Base-by-base conservation (phyloP, 1,139 yeast genomes). In the Geotrichum cucujoidarum region DNA sequence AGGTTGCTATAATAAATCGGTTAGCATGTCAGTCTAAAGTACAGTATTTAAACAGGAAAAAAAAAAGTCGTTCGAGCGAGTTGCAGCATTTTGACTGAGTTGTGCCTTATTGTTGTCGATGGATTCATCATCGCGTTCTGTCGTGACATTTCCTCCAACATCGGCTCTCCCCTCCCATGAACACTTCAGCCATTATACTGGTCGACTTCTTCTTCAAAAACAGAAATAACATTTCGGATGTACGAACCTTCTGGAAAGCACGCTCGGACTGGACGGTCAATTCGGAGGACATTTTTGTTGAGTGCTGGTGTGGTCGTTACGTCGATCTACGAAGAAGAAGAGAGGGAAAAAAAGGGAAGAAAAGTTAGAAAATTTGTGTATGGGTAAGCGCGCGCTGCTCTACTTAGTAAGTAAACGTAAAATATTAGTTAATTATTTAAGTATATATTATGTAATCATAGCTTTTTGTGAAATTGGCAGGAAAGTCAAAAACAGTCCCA, bases 241-340 rank as follows among this genome's bases (percentile, higher is more conserved):
- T 21, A 48, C 48, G 18, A 32, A 86, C 95, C 95, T 92, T 94
- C 85, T 92, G 98, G 96, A 84, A 92, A 87, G 98, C 98, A 81
- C 95, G 92, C 83, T 94, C 98, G 74, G 97, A 86, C 85, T 92
- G 99, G 80, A 94, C 99, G 76, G 96, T 89, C 81, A 92, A 89
- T 85, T 92, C 99, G 77, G 97, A 86, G 75, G 97, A 95, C 97
- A 92, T 92, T 79, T 78, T 78, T 55, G 36, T 29, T 7, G 13
- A 35, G 24, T 31, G 33, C 33, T 31, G 38, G 22, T 22, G 30
- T 24, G 34, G 43, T 39, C 43, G 43, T 27, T 22, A 22, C 30
- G 35, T 37, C 27, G 34, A 39, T 39, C 43, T 39, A 39, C 43
- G 34, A 39, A 13, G 27, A 30, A 29, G 34, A 30, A 27, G 17